Evolutionary conservation across 805 yeast genomes (phyloP).

Genomic region (Candida ortonii): DNA sequence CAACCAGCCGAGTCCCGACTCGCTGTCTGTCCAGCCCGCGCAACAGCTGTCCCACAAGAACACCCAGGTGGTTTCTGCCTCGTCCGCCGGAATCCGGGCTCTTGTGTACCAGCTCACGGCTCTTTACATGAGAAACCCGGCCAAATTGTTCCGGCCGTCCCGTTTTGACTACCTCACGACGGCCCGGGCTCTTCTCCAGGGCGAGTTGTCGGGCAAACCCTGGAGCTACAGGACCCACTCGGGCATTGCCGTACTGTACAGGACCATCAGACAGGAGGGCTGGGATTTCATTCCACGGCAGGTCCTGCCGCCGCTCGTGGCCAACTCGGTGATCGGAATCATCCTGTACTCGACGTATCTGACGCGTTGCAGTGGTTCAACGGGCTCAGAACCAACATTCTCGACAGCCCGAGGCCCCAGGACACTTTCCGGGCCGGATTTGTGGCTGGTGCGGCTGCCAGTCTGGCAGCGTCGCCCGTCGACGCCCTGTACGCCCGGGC

Average conservation of each 20-base stretch:
- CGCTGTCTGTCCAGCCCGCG: too few relatives aligned
- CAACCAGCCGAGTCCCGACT: too few relatives aligned
- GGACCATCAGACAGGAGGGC: slow-evolving; percentile 73
- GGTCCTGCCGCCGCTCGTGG: slow-evolving; percentile 81
- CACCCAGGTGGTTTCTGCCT: slow-evolving; percentile 64
- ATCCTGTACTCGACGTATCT: slow-evolving; percentile 83
- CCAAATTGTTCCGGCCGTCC: slow-evolving; percentile 86
- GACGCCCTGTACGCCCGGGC: slow-evolving; percentile 89
- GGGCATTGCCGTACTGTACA: slow-evolving; percentile 66
- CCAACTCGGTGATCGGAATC: slow-evolving; percentile 86
- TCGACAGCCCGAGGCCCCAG: slow-evolving; percentile 34
- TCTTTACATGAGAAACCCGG: slow-evolving; percentile 75
- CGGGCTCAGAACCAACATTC: slow-evolving; percentile 17
- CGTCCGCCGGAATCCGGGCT: slow-evolving; percentile 86
- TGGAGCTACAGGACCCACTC: slow-evolving; percentile 69
- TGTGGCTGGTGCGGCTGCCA: slow-evolving; percentile 81
- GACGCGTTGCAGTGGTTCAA: slow-evolving; percentile 45
- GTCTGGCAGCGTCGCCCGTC: slow-evolving; percentile 89
- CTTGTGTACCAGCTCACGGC: slow-evolving; percentile 74
- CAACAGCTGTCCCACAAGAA: slow-evolving; percentile 36
- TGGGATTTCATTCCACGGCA: slow-evolving; percentile 85
- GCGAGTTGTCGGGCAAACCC: slow-evolving; percentile 44
- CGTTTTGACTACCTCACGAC: slow-evolving; percentile 82
- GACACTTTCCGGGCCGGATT: slow-evolving; percentile 81
- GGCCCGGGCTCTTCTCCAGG: slow-evolving; percentile 51